These are phyloP conservation scores for Coemansia sp. DNA, from an alignment of 192 early-diverging fungal species.

Conservation along the genomic window DNA sequence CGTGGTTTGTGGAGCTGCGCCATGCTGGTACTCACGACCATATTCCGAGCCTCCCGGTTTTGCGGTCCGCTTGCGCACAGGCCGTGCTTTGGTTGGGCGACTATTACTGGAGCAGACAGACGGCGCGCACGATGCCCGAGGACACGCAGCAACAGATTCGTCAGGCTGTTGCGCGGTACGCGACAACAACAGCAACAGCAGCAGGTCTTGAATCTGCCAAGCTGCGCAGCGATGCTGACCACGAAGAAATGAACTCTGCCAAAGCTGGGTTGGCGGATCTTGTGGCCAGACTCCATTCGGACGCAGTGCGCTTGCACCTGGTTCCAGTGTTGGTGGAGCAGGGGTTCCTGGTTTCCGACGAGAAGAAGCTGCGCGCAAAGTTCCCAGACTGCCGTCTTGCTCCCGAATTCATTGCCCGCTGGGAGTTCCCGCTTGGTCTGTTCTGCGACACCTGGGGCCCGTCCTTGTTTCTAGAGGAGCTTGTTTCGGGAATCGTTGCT, in stretches of 20 bases:
- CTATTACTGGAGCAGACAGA: slow-evolving; percentile 58
- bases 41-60: slow-evolving; percentile 58
- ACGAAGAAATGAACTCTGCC: slow-evolving; percentile 12
- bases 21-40: slow-evolving; percentile 67
- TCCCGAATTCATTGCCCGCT: slow-evolving; percentile 36
- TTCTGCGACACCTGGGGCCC: slow-evolving; percentile 50
- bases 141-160: slow-evolving; percentile 37
- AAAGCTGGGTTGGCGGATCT: slow-evolving; percentile 41
- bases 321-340: slow-evolving; percentile 58
- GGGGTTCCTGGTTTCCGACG: slow-evolving; percentile 60
- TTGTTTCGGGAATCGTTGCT: slow-evolving; percentile 28
- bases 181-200: not conserved
- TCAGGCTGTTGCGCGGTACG: slow-evolving; percentile 28
- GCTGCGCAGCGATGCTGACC: not conserved
- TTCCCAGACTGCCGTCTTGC: slow-evolving; percentile 48
- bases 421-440: slow-evolving; percentile 43
- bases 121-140: slow-evolving; percentile 24
- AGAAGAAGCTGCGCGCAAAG: slow-evolving; percentile 55
- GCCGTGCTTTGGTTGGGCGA: slow-evolving; percentile 60
- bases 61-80: slow-evolving; percentile 58
- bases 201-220: too few relatives aligned
- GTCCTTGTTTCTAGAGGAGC: slow-evolving; percentile 40
- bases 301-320: slow-evolving; percentile 51
- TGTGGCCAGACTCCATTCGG: slow-evolving; percentile 35
- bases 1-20: slow-evolving; percentile 69